Conservation (phyloP, 1,284 basidiomycete genomes). For the Austroboletus novae-zelandiae region DNA sequence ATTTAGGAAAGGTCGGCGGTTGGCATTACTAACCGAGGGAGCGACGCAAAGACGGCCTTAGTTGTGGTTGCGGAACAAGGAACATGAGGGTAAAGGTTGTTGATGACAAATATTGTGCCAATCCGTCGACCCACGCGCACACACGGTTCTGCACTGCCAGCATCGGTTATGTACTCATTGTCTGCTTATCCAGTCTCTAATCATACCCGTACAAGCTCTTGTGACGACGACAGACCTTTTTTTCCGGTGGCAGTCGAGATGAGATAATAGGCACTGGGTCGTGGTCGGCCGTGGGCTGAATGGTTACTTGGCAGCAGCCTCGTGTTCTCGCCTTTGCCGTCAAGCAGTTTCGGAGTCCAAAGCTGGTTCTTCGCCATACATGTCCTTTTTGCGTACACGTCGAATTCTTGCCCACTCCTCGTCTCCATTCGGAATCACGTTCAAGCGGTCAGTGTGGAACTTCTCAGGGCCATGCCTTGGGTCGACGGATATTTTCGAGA, state of each 20-base stretch:
- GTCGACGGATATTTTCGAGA: conserved; percentile 6
- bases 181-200: not conserved
- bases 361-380: conserved; percentile 2
- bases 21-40: no score
- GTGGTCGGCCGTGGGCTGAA: conserved; percentile 5
- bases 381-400: not conserved
- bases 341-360: conserved; percentile 22
- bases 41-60: no score
- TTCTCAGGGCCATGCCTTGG: conserved; percentile 12
- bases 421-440: conserved; percentile 4
- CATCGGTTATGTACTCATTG: not conserved
- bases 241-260: conserved; percentile 8
- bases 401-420: not conserved
- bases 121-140: not conserved
- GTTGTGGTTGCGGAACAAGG: no score
- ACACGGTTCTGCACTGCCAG: not conserved
- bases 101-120: not conserved
- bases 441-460: conserved; percentile 8
- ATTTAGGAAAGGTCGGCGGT: no score
- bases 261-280: conserved; percentile 10
- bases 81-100: not conserved
- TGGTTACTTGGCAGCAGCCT: conserved; percentile 18
- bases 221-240: not conserved
- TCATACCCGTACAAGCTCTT: not conserved
- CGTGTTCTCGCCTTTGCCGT: conserved; percentile 23